Evolutionary conservation across 441 rosid genomes (phyloP).

Genomic region (Syzygium syzygioides): DNA sequence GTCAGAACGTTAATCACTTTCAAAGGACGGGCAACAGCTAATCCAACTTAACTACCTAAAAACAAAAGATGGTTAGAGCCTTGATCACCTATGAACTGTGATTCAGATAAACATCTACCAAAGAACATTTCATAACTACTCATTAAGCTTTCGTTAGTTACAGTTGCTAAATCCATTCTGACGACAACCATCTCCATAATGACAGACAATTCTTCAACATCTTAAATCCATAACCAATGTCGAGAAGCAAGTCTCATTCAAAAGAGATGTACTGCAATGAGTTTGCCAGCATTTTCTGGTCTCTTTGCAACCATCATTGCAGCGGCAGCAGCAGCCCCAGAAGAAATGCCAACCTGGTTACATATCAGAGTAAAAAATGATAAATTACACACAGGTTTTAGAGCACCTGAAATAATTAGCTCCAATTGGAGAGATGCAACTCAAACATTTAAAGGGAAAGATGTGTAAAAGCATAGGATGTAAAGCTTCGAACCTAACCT

Average conservation of each 20-base stretch:
- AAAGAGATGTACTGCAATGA: slow-evolving; percentile 61
- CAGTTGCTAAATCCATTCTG: neutral
- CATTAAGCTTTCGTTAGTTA: neutral
- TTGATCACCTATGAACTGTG: neutral
- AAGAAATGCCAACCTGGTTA: slow-evolving; percentile 87
- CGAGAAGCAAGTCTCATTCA: neutral
- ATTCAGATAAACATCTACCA: neutral
- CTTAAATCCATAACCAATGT: neutral
- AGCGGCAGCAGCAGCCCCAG: slow-evolving; percentile 92
- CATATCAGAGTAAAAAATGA: neutral
- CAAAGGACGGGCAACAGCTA: neutral
- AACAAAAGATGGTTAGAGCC: neutral
- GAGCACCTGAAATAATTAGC: neutral
- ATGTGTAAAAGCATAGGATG: neutral
- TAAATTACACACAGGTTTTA: neutral
- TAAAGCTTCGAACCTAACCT: neutral
- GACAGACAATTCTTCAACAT: neutral
- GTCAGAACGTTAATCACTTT: neutral
- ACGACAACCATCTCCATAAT: neutral
- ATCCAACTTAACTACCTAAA: neutral
- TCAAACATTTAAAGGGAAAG: neutral
- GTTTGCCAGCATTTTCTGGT: slow-evolving; percentile 84
- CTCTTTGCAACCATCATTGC: slow-evolving; percentile 81
- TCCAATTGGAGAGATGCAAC: neutral
- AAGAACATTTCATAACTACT: neutral